Percentiles rank a stretch among this genome's conserved stretches.
These are phyloP conservation scores for Pezicula carpinea DNA, from an alignment of 2,329 filamentous ascomycete genomes.

Conservation along the genomic window DNA sequence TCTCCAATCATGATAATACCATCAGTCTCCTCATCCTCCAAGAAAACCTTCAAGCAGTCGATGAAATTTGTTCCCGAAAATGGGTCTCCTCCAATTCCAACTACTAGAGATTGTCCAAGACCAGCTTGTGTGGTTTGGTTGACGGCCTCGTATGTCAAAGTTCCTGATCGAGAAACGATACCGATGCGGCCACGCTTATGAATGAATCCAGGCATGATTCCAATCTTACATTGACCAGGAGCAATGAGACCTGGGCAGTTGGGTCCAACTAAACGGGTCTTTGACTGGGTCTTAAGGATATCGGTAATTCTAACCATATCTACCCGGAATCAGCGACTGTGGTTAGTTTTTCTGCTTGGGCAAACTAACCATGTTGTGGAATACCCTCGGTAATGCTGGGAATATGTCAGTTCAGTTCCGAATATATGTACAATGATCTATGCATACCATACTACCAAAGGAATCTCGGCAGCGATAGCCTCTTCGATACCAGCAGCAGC, in stretches of 20 bases:
- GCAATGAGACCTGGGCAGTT: conserved; percentile 99
- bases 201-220: conserved; percentile 99
- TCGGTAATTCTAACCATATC: conserved; percentile 99
- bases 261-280: conserved; percentile 93
- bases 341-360: conserved; percentile 8
- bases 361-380: conserved; percentile 78
- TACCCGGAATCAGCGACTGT: conserved; percentile 31
- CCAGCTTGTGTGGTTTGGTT: conserved; percentile 98
- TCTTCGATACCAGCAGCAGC: conserved; percentile 96
- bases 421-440: conserved; percentile 13
- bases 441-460: conserved; percentile 78
- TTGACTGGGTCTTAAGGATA: conserved; percentile 95
- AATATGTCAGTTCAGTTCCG: conserved; percentile 12
- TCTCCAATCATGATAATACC: conserved; percentile 99
- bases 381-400: conserved; percentile 87
- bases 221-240: conserved; percentile 97
- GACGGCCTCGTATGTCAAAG: conserved; percentile 98
- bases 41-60: conserved; percentile 96
- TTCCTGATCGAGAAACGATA: conserved; percentile 97
- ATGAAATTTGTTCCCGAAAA: conserved; percentile 99
- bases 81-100: conserved; percentile 96
- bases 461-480: conserved; percentile 87
- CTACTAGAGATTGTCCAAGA: conserved; percentile 94
- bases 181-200: conserved; percentile 99
- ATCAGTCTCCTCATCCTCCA: conserved; percentile 92